A percentile compares a stretch with the other conserved stretches of the same genome.
Conservation (phyloP, 768 basidiomycete genomes). For the Dioszegia hungarica region DNA sequence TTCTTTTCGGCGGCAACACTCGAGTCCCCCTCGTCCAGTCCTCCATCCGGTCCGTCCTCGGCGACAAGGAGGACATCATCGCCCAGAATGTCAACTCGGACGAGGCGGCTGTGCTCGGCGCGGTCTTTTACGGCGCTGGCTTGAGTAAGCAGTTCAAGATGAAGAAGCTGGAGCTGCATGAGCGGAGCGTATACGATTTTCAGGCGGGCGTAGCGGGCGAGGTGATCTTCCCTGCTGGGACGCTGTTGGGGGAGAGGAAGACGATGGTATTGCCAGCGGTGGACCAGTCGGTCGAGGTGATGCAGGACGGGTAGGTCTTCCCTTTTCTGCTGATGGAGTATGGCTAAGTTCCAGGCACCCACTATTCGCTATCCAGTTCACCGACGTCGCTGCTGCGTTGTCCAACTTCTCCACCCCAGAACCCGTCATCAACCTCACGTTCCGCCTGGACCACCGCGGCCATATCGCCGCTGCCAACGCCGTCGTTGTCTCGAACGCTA, state of each 20-base stretch:
- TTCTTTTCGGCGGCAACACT: conserved; percentile 85
- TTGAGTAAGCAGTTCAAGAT: conserved; percentile 89
- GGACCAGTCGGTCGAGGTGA: conserved; percentile 70
- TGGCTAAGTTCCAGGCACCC: conserved; percentile 19
- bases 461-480: conserved; percentile 77
- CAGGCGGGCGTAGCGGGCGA: conserved; percentile 54
- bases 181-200: conserved; percentile 54
- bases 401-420: conserved; percentile 78
- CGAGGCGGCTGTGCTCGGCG: conserved; percentile 89
- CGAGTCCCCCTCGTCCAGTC: conserved; percentile 87
- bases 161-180: conserved; percentile 81
- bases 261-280: conserved; percentile 76
- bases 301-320: conserved; percentile 15
- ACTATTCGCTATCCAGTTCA: conserved; percentile 67
- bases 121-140: conserved; percentile 84
- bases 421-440: conserved; percentile 78
- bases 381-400: conserved; percentile 69
- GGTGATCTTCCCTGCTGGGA: conserved; percentile 66
- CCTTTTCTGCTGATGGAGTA: background rate
- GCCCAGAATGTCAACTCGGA: conserved; percentile 95
- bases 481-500: conserved; percentile 58
- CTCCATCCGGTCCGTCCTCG: conserved; percentile 70
- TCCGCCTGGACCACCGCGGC: conserved; percentile 78
- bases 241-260: conserved; percentile 76
- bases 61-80: conserved; percentile 71